Evolutionary conservation across 768 basidiomycete species (phyloP).

Genomic region (Strobilomyces confusus): DNA sequence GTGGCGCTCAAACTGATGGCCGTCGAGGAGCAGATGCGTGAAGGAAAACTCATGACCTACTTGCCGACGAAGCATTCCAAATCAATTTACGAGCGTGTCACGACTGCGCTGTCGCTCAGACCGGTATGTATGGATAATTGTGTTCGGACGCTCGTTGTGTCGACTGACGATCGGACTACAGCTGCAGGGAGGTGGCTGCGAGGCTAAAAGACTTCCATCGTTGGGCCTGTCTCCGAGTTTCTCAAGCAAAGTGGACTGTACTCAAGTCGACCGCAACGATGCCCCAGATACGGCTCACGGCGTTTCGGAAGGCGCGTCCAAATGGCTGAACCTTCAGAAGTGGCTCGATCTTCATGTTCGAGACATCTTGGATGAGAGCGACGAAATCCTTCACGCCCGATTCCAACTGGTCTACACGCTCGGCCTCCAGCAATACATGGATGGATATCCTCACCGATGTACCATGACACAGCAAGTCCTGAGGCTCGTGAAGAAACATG

Average conservation of each 20-base stretch:
- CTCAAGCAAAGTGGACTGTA: neutral
- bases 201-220: neutral
- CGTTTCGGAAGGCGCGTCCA: too few species aligned
- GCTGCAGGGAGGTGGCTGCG: too few species aligned
- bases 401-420: neutral
- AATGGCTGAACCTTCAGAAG: neutral
- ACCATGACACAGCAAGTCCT: too few species aligned
- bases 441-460: neutral
- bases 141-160: too few species aligned
- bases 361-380: neutral
- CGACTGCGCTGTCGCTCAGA: too few species aligned
- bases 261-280: too few species aligned
- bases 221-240: too few species aligned
- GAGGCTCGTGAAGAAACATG: neutral
- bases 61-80: neutral
- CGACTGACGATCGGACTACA: too few species aligned
- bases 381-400: neutral
- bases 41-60: too few species aligned
- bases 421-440: neutral
- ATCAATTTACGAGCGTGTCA: too few species aligned
- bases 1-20: constrained; percentile 47
- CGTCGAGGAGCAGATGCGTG: constrained; percentile 32
- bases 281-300: too few species aligned
- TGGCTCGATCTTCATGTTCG: neutral
- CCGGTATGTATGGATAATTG: neutral